Base-by-base conservation (phyloP, 73 alveolate species). In the Symbiodinium natans region DNA sequence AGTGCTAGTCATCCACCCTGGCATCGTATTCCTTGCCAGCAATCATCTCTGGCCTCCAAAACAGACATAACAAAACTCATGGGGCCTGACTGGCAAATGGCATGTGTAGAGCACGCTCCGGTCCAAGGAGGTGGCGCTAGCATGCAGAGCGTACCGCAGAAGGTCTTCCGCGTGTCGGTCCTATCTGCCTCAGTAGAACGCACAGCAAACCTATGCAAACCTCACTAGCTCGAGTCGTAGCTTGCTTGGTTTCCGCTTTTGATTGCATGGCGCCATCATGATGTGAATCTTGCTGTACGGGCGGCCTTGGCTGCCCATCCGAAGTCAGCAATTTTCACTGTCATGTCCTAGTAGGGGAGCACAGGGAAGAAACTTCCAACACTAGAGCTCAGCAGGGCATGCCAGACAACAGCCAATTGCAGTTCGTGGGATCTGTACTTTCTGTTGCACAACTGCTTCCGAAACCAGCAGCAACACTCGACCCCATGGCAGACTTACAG, bases 221-320 rank as follows among this genome's bases (percentile, higher is more conserved):
- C 19, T 63, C 39, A 6, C 19, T 6, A 63, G 5, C 82, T 25
- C 31, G 9, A 6, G 19, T 36, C 82, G 34, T 10, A 56, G 75
- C 27, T 29, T 56, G 29, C 13, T 54, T n/a, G n/a, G n/a, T n/a
- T n/a, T n/a, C n/a, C n/a, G n/a, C n/a, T n/a, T n/a, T n/a, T 13
- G 40, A 31, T 5, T 23, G 34, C 34, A 73, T 38, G 39, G 31
- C 83, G 2, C 11, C n/a, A 25, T n/a, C 33, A 42, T 41, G 92
- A 36, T 17, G 23, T 39, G 39, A 52, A 3, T 27, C 94, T 9
- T 36, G 42, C 39, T 7, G 25, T 21, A 17, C 27, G 31, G 13
- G 40, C 54, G n/a, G 87, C 97, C 97, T 90, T 90, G 52, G 97
- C 97, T 36, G 97, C 97, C 97, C 97, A 90, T 8, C 97, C 97